Base-by-base conservation (phyloP, 164 flowering plant genomes). In the Chimonanthus salicifolius region DNA sequence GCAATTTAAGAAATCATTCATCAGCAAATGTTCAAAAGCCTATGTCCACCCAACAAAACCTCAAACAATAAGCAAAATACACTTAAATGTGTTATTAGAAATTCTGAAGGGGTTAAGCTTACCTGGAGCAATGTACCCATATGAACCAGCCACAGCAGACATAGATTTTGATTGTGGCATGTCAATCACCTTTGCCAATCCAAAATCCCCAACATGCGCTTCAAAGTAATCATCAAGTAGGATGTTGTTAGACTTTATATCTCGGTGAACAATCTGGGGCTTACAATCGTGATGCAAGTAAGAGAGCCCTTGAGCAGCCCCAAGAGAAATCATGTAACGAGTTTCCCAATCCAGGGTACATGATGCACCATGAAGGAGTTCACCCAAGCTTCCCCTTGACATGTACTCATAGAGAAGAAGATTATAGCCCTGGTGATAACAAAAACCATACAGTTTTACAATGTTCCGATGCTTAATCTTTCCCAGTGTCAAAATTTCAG, bases 91-190 rank as follows among this genome's bases (percentile, higher is more conserved):
- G 20, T 18, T 33, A 62, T 15, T 3, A 54, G 15, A 54, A 8
- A 54, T 18, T 18, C 66, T 13, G 8, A 21, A 21, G 18, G 44
- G 43, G 16, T 16, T 44, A 6, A 7, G 58, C 91, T 75, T 84
- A 96, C 99, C 99, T 64, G 99, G 99, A 66, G 99, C 98, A 74
- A 96, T 96, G 77, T 96, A 96, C 2, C 99, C 99, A 76, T 92
- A 96, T n/a, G 99, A 92, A 58, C 99, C 99, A 71, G 98, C 99
- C 77, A 96, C 91, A 45, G 97, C 97, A 54, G 97, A 92, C 90
- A 96, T 83, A 45, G 97, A 87, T 81, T 92, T 96, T 20, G 97
- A 92, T 6, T 88, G 89, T 66, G 99, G 97, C 99, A 94, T 86
- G 81, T 96, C 99, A 72, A 96, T 81, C 66, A 96, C 90, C 83